Conservation (phyloP, 345 rosid species). For the Erodium maritimum region DNA sequence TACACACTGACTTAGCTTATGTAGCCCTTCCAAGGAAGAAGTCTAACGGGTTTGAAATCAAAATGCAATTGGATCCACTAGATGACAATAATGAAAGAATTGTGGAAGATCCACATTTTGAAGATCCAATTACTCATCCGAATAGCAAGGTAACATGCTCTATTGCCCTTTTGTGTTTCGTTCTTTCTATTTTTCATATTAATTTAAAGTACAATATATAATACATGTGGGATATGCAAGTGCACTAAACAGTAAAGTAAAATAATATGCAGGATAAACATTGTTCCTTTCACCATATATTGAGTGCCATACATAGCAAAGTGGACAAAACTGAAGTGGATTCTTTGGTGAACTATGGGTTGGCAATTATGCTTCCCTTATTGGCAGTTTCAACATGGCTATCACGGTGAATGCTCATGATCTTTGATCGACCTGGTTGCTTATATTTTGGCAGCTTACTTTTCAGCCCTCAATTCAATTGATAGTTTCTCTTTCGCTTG, state of each 20-base stretch:
- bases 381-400: conserved; percentile 33
- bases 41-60: conserved; percentile 15
- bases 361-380: conserved; percentile 41
- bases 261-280: conserved; percentile 31
- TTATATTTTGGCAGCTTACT: too few species aligned
- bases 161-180: neutral
- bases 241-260: conserved; percentile 1
- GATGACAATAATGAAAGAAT: conserved; percentile 16
- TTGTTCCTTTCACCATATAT: conserved; percentile 27
- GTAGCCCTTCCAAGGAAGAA: conserved; percentile 24
- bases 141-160: conserved; percentile 25
- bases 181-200: neutral
- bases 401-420: conserved; percentile 10
- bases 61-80: conserved; percentile 20
- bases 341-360: conserved; percentile 45
- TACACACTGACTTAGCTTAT: conserved; percentile 73
- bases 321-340: conserved; percentile 37
- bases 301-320: conserved; percentile 22
- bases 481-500: too few species aligned
- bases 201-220: too few species aligned
- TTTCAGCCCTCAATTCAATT: too few species aligned
- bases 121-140: conserved; percentile 10
- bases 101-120: conserved; percentile 10
- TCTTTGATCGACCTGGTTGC: too few species aligned
- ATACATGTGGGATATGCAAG: too few species aligned